phyloP scores from a whole-genome alignment of 2,329 filamentous ascomycete species.

The Exophiala viscosa region DNA sequence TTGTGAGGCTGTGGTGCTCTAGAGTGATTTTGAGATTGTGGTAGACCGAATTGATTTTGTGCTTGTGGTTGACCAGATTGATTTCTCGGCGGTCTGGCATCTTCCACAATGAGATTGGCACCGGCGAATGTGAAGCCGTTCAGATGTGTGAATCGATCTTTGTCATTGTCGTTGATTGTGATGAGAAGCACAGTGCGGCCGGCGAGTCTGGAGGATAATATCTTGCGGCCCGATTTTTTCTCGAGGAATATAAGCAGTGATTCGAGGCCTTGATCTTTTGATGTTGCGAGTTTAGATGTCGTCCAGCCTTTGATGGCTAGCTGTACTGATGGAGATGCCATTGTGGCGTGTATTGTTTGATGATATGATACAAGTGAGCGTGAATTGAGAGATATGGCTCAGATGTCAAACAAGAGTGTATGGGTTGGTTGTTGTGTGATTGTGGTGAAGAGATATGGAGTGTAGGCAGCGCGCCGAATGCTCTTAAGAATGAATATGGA shows the following conservation, averaged over 20 bases:
- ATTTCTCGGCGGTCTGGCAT: slow-evolving; percentile 32
- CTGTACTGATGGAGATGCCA: slow-evolving; percentile 17
- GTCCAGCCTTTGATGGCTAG: slow-evolving; percentile 59
- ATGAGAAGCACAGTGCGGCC: slow-evolving; percentile 24
- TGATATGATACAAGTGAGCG: background rate
- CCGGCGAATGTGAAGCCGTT: slow-evolving; percentile 69
- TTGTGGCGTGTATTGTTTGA: slow-evolving; percentile 1
- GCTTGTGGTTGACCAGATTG: background rate
- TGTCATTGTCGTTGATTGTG: slow-evolving; percentile 23
- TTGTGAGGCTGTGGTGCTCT: slow-evolving; percentile 11
- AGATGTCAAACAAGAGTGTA: no score
- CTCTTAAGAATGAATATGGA: no score
- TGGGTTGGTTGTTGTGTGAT: no score
- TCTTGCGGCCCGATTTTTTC: slow-evolving; percentile 59
- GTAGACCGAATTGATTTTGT: slow-evolving; percentile 2
- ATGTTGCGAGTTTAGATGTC: slow-evolving; percentile 64
- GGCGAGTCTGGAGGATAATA: slow-evolving; percentile 39
- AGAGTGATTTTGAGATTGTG: slow-evolving; percentile 12
- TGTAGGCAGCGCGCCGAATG: no score
- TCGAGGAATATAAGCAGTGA: slow-evolving; percentile 66
- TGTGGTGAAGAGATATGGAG: no score
- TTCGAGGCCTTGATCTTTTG: slow-evolving; percentile 63
- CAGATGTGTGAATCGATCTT: slow-evolving; percentile 50
- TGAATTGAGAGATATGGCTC: background rate
- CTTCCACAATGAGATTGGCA: slow-evolving; percentile 52